Percentiles rank a stretch among this genome's conserved stretches.
phyloP scores from a whole-genome alignment of 2,329 filamentous ascomycete species.

The Stemphylium vesicarium region DNA sequence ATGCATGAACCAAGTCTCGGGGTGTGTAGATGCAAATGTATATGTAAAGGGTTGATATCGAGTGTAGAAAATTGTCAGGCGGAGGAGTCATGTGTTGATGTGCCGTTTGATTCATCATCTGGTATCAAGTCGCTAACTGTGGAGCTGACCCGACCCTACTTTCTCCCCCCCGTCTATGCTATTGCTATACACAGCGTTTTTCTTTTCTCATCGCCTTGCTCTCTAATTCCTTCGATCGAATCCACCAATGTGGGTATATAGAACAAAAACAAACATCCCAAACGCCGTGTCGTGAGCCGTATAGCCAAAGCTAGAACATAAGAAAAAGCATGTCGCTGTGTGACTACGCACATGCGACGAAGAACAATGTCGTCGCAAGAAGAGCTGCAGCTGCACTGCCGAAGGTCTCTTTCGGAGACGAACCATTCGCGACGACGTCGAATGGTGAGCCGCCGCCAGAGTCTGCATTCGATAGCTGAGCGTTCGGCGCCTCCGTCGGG shows the following conservation, averaged over 20 bases:
- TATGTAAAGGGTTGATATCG: background rate
- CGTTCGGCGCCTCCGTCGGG: conserved; percentile 27
- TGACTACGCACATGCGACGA: conserved; percentile 17
- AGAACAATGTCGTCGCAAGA: conserved; percentile 16
- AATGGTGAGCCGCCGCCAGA: conserved; percentile 57
- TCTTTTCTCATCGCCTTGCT: background rate
- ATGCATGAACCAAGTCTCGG: conserved; percentile 1
- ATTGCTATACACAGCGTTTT: background rate
- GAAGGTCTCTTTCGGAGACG: conserved; percentile 19
- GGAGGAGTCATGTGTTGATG: background rate
- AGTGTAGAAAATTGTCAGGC: background rate
- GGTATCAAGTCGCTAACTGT: background rate
- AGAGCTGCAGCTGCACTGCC: conserved; percentile 16
- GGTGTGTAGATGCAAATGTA: background rate
- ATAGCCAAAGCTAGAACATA: conserved; percentile 15
- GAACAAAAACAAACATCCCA: conserved; percentile 25
- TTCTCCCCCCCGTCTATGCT: background rate
- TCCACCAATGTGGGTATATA: conserved; percentile 36
- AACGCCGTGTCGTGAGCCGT: conserved; percentile 26
- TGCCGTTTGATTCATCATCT: conserved; percentile 2
- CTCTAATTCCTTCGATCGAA: background rate
- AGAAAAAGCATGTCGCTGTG: background rate
- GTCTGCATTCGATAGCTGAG: conserved; percentile 43
- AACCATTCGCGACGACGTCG: conserved; percentile 41
- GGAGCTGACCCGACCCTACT: background rate